Evolutionary conservation across 1,139 yeast species (phyloP), one percentile per base, ranked within the genome.

Genomic region (Wickerhamiella infanticola): DNA sequence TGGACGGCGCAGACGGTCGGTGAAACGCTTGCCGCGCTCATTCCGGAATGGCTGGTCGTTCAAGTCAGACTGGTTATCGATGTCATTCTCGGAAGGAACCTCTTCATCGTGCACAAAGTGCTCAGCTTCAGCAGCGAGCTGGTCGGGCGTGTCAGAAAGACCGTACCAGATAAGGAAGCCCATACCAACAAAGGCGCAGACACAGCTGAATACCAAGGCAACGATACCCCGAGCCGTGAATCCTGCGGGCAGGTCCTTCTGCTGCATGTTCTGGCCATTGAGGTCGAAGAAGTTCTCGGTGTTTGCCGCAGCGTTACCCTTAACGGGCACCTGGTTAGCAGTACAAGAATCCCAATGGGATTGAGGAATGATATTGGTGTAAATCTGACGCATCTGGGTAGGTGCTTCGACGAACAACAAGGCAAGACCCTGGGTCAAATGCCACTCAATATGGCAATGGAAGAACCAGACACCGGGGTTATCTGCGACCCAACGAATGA

Each of bases 161-260:
- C 97, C 97, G 64, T 86, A 90, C 63, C 79, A 65, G 50, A 80
- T 74, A 59, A 90, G 82, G 51, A 82, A 73, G 47, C 68, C 70
- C 64, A 88, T 69, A 59, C 97, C 98, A 29, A 81, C 66, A 47
- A 84, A 59, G 53, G 94, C 97, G 47, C 88, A 70, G 50, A 86
- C 58, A 60, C 81, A 71, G 29, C 95, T 85, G 64, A 86, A 75
- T 31, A 76, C 79, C 61, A 90, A 67, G 9, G 97, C 97, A 49
- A 88, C 80, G 58, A 81, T 79, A 62, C 97, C 98, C 57, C 81
- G 79, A 41, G 81, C 74, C 40, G 97, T 88, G 73, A 90, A 88
- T 3, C 96, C 96, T 38, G 69, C 60, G 38, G 97, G 97, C 58
- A 90, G 72, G 35, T 69, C 64, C 47, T 66, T 65, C 24, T 56